Conservation (phyloP, 371 early-diverging fungal genomes). For the Funneliformis caledonium region DNA sequence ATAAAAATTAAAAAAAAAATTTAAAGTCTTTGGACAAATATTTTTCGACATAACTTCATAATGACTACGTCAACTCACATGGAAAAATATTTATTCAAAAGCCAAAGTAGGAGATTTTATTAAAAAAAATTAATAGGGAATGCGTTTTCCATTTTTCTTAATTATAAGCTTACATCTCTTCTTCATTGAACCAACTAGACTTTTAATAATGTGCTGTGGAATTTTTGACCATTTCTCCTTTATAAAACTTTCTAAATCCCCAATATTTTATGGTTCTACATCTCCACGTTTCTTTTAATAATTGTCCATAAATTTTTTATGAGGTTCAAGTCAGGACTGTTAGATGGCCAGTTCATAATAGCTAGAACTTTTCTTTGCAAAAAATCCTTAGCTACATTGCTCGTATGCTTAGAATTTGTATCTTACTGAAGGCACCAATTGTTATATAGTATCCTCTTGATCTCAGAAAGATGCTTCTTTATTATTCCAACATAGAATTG, state of each 20-base stretch:
- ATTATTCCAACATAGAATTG: too few relatives aligned
- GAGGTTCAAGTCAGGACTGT: conserved; percentile 14
- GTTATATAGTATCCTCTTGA: not conserved
- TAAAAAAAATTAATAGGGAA: conserved; percentile 3
- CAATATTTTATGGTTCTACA: conserved; percentile 16
- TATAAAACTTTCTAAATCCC: conserved; percentile 3
- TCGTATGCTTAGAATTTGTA: conserved; percentile 17
- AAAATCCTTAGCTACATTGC: too few relatives aligned
- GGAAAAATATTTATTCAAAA: not conserved
- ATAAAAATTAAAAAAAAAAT: too few relatives aligned
- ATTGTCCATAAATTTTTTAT: conserved; percentile 11
- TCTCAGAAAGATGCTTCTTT: too few relatives aligned
- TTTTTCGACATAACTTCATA: too few relatives aligned
- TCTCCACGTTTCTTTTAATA: not conserved
- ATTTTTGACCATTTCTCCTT: conserved; percentile 1
- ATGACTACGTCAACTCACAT: not conserved
- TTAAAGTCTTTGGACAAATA: too few relatives aligned
- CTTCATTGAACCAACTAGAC: not conserved
- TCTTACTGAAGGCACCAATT: conserved; percentile 29
- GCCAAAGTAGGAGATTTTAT: too few relatives aligned
- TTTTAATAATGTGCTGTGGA: too few relatives aligned
- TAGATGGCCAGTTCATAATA: too few relatives aligned
- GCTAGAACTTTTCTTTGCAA: too few relatives aligned
- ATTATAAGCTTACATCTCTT: conserved; percentile 8
- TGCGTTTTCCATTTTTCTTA: not conserved